phyloP scores from a whole-genome alignment of 192 early-diverging fungal species.

The Backusella liffmaniae region DNA sequence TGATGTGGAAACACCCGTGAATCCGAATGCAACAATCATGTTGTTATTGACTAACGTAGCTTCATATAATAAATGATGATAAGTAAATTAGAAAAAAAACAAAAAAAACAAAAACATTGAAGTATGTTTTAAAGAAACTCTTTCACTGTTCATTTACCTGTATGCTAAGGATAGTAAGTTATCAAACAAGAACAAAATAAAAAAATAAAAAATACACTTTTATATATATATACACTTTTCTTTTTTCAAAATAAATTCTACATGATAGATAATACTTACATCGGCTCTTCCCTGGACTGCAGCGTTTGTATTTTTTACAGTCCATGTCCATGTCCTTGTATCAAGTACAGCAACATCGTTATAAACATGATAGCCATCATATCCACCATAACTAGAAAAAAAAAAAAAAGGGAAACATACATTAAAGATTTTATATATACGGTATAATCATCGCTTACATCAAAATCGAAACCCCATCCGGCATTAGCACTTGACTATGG shows the following conservation, averaged over 20 bases:
- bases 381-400: conserved; percentile 29
- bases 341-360: conserved; percentile 34
- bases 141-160: conserved; percentile 19
- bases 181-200: not conserved
- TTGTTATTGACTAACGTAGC: conserved; percentile 31
- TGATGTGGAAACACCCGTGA: conserved; percentile 35
- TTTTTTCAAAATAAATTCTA: not conserved
- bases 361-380: conserved; percentile 36
- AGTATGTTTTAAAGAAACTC: not conserved
- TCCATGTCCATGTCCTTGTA: conserved; percentile 37
- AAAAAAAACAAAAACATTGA: not conserved
- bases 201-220: not conserved
- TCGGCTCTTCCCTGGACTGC: conserved; percentile 36
- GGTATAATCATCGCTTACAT: conserved; percentile 23
- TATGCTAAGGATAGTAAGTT: conserved; percentile 23
- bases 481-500: conserved; percentile 30
- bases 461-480: conserved; percentile 32
- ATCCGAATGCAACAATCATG: conserved; percentile 39
- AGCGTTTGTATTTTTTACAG: conserved; percentile 33
- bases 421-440: not conserved
- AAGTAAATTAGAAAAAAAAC: not conserved
- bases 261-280: conserved; percentile 23
- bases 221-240: not conserved
- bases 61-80: not conserved
- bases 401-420: not conserved